A percentile compares a stretch with the other conserved stretches of the same genome.
These are phyloP conservation scores for cucumber (Cucumis sativus) DNA, from an alignment of 306 rosid species.

Conservation along the genomic window DNA sequence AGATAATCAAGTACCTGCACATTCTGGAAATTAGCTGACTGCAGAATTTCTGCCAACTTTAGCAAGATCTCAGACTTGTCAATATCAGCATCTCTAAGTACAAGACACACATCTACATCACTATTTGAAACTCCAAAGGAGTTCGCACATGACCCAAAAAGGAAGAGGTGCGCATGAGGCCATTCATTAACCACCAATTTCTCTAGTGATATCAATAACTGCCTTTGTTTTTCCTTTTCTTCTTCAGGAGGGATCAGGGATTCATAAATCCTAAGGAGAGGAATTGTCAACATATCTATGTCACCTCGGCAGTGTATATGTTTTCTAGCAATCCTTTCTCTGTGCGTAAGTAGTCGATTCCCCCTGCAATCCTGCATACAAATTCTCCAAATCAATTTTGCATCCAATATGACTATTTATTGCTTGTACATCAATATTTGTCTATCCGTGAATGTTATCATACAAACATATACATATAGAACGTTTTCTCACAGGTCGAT, in stretches of 20 bases:
- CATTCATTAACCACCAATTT: constrained; percentile 57
- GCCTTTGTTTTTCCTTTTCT: constrained; percentile 76
- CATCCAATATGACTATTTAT: not conserved
- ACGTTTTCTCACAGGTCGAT: not conserved
- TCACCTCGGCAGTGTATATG: constrained; percentile 55
- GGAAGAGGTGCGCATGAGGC: constrained; percentile 67
- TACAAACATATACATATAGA: not conserved
- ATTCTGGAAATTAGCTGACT: constrained; percentile 70
- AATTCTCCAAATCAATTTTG: constrained; percentile 16
- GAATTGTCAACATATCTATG: constrained; percentile 44
- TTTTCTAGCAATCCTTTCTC: constrained; percentile 46
- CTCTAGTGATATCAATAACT: constrained; percentile 51
- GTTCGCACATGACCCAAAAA: constrained; percentile 95
- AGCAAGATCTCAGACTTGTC: constrained; percentile 69
- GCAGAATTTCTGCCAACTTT: constrained; percentile 73
- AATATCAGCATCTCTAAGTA: constrained; percentile 44
- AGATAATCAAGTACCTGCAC: constrained; percentile 60
- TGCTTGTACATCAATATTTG: not conserved
- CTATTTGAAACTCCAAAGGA: constrained; percentile 89
- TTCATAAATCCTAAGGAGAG: constrained; percentile 52
- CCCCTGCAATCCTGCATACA: constrained; percentile 78
- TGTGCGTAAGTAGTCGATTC: constrained; percentile 42
- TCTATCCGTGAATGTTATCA: not conserved
- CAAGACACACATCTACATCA: constrained; percentile 92
- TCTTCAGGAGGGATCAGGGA: constrained; percentile 76